These are phyloP conservation scores for Colletotrichum kahawae DNA, from an alignment of 2,329 filamentous ascomycete genomes.

Conservation along the genomic window DNA sequence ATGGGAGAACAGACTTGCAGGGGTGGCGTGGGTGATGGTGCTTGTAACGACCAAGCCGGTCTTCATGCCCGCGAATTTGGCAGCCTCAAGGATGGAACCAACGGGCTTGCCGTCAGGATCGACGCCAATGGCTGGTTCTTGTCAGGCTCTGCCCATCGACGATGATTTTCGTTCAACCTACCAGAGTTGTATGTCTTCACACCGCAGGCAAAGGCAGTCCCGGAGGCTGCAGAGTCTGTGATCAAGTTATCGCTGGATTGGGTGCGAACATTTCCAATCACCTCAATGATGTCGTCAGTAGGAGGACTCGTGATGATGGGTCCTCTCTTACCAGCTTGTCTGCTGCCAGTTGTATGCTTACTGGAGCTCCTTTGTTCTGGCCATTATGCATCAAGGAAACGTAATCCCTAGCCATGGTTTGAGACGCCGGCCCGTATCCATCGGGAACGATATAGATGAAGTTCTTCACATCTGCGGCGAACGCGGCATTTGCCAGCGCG, in stretches of 20 bases:
- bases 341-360: conserved; percentile 24
- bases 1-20: conserved; percentile 25
- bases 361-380: conserved; percentile 21
- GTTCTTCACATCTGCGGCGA: conserved; percentile 28
- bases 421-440: conserved; percentile 33
- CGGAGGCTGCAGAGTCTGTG: conserved; percentile 45
- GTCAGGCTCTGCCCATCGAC: neutral
- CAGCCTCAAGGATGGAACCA: conserved; percentile 44
- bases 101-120: conserved; percentile 35
- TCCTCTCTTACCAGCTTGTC: conserved; percentile 23
- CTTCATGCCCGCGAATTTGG: conserved; percentile 41
- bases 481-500: neutral
- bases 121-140: conserved; percentile 34
- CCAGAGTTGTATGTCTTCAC: conserved; percentile 42
- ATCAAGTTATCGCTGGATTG: conserved; percentile 37
- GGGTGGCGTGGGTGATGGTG: conserved; percentile 41
- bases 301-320: too few species aligned
- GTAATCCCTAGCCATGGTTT: conserved; percentile 33
- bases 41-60: conserved; percentile 47
- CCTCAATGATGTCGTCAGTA: conserved; percentile 16
- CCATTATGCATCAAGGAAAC: conserved; percentile 26
- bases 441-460: conserved; percentile 38
- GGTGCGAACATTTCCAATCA: conserved; percentile 34
- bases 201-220: conserved; percentile 43
- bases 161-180: neutral